Evolutionary conservation across 768 basidiomycete species (phyloP), one percentile per base, ranked within the genome.

Genomic region (Amanita molliuscula): DNA sequence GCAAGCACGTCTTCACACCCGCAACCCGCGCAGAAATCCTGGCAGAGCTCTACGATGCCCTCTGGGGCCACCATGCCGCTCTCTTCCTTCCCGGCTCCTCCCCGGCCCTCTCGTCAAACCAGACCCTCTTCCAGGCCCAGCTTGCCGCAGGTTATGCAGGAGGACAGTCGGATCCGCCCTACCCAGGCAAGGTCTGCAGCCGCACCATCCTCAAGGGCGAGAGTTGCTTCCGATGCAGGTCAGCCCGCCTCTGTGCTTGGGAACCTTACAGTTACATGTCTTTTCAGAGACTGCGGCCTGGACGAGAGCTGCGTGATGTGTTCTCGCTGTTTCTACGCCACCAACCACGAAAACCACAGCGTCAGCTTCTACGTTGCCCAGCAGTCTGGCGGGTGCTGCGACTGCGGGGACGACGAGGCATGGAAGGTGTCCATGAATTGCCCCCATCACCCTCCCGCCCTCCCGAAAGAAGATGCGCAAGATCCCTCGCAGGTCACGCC

Each of bases 211-310:
- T 81, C 64, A 88, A 88, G 58, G 92, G 92, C 18, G 92, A 96
- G 65, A 83, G 84, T 57, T 92, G 92, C 58, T 95, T 93, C 65
- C 76, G 91, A 44, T 95, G 92, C 86, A 89, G 89, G 91, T 91
- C 60, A 70, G 89, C 71, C 25, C 9, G 26, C 31, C 16, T 21
- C n/a, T 47, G 16, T 26, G n/a, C 50, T 20, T 44, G 40, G 33
- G 0, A 28, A 16, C 29, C 13, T 44, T 33, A 41, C 13, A 15
- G 47, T 50, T 50, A 38, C 36, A 29, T 31, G 38, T 55, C 51
- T 58, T 21, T 37, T 53, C 50, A 96, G 95, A 62, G 93, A 96
- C 57, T 98, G 94, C 65, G 84, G 88, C 1, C 67, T 88, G 46
- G 89, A 96, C 57, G 84, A 92, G 49, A 88, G 84, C 56, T 94